Evolutionary conservation across 169 alveolate genomes (phyloP).

Genomic region (Eimeria tenella): DNA sequence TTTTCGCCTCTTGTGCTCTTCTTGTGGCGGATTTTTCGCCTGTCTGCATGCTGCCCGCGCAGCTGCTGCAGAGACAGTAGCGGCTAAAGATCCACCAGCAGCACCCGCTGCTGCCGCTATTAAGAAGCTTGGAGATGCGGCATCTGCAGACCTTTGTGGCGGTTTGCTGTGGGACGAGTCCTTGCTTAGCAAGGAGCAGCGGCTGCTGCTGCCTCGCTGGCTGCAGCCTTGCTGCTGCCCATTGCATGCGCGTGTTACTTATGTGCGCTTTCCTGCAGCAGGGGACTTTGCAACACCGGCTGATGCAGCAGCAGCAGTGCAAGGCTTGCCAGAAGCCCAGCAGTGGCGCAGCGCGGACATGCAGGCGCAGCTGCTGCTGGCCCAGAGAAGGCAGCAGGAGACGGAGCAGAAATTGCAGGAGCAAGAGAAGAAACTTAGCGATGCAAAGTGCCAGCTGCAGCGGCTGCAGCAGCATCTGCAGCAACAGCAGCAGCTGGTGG

Average conservation of each 20-base stretch:
- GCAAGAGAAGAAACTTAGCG: conserved; percentile 6
- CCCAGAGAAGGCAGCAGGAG: background rate
- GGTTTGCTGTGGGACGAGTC: conserved; percentile 22
- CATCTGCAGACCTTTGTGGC: background rate
- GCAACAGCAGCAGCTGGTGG: conserved; percentile 23
- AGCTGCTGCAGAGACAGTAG: conserved; percentile 37
- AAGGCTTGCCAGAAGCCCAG: background rate
- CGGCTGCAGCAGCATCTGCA: conserved; percentile 34
- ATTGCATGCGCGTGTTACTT: conserved; percentile 16
- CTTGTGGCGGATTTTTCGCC: conserved; percentile 52
- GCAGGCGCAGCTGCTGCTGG: conserved; percentile 16
- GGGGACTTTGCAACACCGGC: conserved; percentile 28
- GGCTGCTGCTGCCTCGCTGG: conserved; percentile 69
- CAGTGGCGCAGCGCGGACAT: background rate
- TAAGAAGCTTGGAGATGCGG: background rate
- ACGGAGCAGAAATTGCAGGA: conserved; percentile 16
- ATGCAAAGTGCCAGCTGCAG: conserved; percentile 27
- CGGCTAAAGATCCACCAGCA: background rate
- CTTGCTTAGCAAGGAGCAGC: conserved; percentile 43
- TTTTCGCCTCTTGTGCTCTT: conserved; percentile 21
- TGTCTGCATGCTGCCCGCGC: conserved; percentile 42
- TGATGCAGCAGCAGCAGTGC: background rate
- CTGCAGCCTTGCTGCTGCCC: conserved; percentile 72
- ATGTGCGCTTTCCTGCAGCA: conserved; percentile 16
- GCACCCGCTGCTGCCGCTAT: conserved; percentile 11